Base-by-base conservation (phyloP, 2,329 filamentous ascomycete species). In the Claviceps africana region DNA sequence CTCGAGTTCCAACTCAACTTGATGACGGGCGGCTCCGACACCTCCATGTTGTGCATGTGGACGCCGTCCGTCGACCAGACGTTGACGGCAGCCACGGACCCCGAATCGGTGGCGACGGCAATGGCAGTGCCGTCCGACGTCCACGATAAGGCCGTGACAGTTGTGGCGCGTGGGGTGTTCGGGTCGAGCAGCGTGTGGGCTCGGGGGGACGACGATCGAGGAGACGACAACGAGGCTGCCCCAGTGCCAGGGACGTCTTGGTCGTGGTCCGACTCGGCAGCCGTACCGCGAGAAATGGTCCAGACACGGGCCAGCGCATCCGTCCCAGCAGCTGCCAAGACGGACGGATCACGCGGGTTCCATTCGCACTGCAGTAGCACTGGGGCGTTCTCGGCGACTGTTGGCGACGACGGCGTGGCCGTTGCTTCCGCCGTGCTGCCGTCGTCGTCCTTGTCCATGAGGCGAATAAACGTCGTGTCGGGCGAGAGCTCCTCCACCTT, bases 281-380 rank as follows among this genome's bases (percentile, higher is more conserved):
- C 69, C 60, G 72, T 67, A 63, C 71, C 71, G 74, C 75, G 76
- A 65, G 76, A 75, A 59, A 83, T 67, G 56, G 77, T 82, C 80
- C 81, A 83, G 69, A 83, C 74, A 58, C 80, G 79, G 72, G 80
- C 81, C 78, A 83, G 78, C 69, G 80, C 78, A 72, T 83, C 81
- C 65, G 79, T 83, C 62, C 81, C 81, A 71, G 78, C 79, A 73
- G 79, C 79, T 67, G 79, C 81, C 73, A 84, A 73, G 68, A 81
- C 71, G 55, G 75, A 78, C 65, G 80, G 76, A 71, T 83, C 75
- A 67, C 66, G 73, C 59, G 81, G 81, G 72, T 78, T 82, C 78
- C 79, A 84, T 73, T 82, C 78, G 75, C 80, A 83, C 67, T 82
- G 79, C 70, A 83, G 73, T 67, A 83, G 69, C 61, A 82, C 74